These are phyloP conservation scores for Verticillium isaacii DNA, from an alignment of 2,329 filamentous ascomycete genomes.

Conservation along the genomic window DNA sequence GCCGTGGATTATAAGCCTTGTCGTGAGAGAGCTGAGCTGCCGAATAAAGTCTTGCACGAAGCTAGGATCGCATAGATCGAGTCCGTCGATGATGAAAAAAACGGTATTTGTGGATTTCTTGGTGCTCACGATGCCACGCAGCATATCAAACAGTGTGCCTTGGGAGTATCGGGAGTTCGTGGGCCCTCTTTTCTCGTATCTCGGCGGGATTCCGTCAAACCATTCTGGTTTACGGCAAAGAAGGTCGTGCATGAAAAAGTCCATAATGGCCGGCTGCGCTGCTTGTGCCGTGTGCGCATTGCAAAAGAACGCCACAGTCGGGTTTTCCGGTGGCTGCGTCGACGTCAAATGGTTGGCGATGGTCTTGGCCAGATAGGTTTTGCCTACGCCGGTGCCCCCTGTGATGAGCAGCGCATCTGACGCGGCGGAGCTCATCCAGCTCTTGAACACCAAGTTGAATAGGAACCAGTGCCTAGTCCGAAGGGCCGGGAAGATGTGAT, in stretches of 20 bases:
- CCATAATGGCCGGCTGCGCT: slow-evolving; percentile 12
- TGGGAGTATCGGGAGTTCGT: slow-evolving; percentile 4
- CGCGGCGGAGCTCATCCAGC: slow-evolving; percentile 10
- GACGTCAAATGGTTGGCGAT: slow-evolving; percentile 12
- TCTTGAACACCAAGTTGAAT: slow-evolving; percentile 6
- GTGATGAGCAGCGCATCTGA: slow-evolving; percentile 10
- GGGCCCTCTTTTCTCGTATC: slow-evolving; percentile 5
- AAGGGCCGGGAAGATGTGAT: slow-evolving; percentile 3
- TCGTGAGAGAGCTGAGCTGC: slow-evolving; percentile 1
- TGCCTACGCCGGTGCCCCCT: slow-evolving; percentile 14
- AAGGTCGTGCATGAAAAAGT: slow-evolving; percentile 15
- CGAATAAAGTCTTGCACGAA: slow-evolving; percentile 7
- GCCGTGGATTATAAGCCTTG: neutral
- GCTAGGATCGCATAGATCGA: slow-evolving; percentile 11
- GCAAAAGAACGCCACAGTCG: slow-evolving; percentile 16
- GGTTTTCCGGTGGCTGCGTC: slow-evolving; percentile 5
- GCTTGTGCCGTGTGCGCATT: slow-evolving; percentile 3
- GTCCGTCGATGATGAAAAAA: slow-evolving; percentile 17
- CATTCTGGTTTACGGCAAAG: slow-evolving; percentile 10
- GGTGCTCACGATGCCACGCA: slow-evolving; percentile 8
- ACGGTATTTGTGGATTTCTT: slow-evolving; percentile 3
- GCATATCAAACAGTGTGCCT: slow-evolving; percentile 13
- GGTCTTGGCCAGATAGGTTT: slow-evolving; percentile 16
- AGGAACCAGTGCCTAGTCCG: slow-evolving; percentile 17
- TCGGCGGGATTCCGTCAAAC: slow-evolving; percentile 9